A percentile compares a stretch with the other conserved stretches of the same genome.
These are phyloP conservation scores for Solanum hybrid DNA, from an alignment of 305 asterid genomes.

Conservation along the genomic window DNA sequence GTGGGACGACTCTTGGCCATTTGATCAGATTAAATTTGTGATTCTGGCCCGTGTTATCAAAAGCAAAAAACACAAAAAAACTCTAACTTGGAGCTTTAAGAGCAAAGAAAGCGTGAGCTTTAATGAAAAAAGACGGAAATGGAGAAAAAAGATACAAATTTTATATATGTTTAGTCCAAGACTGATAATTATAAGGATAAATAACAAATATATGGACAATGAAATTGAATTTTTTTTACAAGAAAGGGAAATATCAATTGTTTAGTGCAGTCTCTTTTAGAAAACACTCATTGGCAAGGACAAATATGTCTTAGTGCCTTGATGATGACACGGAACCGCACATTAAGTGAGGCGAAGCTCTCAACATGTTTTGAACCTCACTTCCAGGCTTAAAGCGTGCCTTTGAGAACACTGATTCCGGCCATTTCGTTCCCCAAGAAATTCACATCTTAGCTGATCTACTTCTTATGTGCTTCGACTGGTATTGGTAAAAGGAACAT, in stretches of 20 bases:
- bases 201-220: not conserved
- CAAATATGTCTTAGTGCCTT: not conserved
- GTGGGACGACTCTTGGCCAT: not conserved
- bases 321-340: not conserved
- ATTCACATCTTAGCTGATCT: not conserved
- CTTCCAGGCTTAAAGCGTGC: not conserved
- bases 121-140: not conserved
- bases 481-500: not conserved
- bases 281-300: not conserved
- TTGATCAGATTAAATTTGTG: not conserved
- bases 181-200: not conserved
- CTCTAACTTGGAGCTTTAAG: not conserved
- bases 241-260: not conserved
- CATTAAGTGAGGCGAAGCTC: not conserved
- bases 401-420: not conserved
- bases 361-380: not conserved
- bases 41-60: not conserved
- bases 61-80: not conserved
- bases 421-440: not conserved
- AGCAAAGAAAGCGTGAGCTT: not conserved
- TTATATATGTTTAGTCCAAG: not conserved
- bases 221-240: not conserved
- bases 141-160: not conserved
- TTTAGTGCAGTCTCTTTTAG: not conserved
- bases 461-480: not conserved